Percentiles rank a stretch among this genome's conserved stretches.
phyloP scores from a whole-genome alignment of 2,329 filamentous ascomycete genomes.

The Teratosphaeria gauchensis region DNA sequence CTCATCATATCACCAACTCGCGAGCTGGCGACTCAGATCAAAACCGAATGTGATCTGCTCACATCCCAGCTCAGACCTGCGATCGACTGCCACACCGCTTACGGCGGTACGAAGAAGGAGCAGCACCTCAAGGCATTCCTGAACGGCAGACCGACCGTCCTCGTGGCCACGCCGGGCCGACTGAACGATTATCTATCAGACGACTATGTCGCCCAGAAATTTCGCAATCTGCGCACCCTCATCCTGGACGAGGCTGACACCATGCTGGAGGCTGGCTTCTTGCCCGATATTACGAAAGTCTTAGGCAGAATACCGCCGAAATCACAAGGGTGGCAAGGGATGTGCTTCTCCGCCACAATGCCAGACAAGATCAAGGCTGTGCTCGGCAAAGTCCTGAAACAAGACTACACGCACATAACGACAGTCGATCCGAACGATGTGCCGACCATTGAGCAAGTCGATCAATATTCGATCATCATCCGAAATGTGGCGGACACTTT shows the following conservation, averaged over 20 bases:
- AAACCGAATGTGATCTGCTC: slow-evolving; percentile 72
- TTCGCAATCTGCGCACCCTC: slow-evolving; percentile 37
- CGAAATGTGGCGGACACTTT: slow-evolving; percentile 34
- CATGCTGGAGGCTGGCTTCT: slow-evolving; percentile 52
- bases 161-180: slow-evolving; percentile 81
- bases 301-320: slow-evolving; percentile 43
- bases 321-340: slow-evolving; percentile 39
- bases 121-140: slow-evolving; percentile 68
- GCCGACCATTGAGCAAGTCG: slow-evolving; percentile 39
- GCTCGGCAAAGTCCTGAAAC: slow-evolving; percentile 34
- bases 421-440: slow-evolving; percentile 37
- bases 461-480: slow-evolving; percentile 37
- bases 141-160: slow-evolving; percentile 67
- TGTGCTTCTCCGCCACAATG: slow-evolving; percentile 40
- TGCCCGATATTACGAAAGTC: slow-evolving; percentile 44
- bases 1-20: slow-evolving; percentile 74
- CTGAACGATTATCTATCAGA: slow-evolving; percentile 76
- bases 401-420: slow-evolving; percentile 33
- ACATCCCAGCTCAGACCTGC: slow-evolving; percentile 70
- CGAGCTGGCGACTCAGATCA: slow-evolving; percentile 54
- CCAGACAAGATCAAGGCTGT: slow-evolving; percentile 37
- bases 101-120: slow-evolving; percentile 64
- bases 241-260: slow-evolving; percentile 71
- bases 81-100: slow-evolving; percentile 61
- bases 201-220: slow-evolving; percentile 36